phyloP scores from a whole-genome alignment of 495 filamentous ascomycete species.

The Hamigera avellanea region DNA sequence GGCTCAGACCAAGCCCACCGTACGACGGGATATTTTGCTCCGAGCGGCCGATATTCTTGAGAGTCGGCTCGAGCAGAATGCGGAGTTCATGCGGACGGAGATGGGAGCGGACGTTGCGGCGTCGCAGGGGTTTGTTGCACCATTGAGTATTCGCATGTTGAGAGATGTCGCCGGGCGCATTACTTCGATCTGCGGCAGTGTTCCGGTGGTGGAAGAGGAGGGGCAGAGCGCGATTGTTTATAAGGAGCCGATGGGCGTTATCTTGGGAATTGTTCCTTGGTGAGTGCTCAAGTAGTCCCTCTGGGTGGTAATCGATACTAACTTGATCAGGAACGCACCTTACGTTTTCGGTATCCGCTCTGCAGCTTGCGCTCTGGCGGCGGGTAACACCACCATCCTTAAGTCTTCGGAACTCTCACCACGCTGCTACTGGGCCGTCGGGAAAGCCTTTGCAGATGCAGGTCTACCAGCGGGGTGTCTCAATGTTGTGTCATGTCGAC shows the following conservation, averaged over 20 bases:
- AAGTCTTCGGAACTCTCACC: constrained; percentile 70
- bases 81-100: constrained; percentile 55
- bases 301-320: neutral
- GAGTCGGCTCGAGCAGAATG: constrained; percentile 44
- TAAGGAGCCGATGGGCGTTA: constrained; percentile 72
- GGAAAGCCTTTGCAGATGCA: constrained; percentile 56
- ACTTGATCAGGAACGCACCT: constrained; percentile 43
- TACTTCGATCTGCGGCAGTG: constrained; percentile 43
- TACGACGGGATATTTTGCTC: constrained; percentile 62
- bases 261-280: constrained; percentile 78
- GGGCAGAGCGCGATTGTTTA: constrained; percentile 53
- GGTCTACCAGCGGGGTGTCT: constrained; percentile 49
- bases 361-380: constrained; percentile 64
- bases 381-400: constrained; percentile 64
- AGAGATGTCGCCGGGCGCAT: constrained; percentile 64
- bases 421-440: constrained; percentile 59
- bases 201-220: constrained; percentile 46
- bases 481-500: constrained; percentile 40
- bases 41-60: constrained; percentile 62
- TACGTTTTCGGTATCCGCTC: constrained; percentile 58
- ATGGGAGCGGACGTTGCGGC: constrained; percentile 46
- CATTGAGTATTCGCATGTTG: constrained; percentile 44
- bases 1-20: constrained; percentile 49
- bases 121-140: constrained; percentile 47
- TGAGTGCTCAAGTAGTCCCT: constrained; percentile 18